Base-by-base conservation (phyloP, 176 grass and related monocot species). In the Guadua angustifolia region DNA sequence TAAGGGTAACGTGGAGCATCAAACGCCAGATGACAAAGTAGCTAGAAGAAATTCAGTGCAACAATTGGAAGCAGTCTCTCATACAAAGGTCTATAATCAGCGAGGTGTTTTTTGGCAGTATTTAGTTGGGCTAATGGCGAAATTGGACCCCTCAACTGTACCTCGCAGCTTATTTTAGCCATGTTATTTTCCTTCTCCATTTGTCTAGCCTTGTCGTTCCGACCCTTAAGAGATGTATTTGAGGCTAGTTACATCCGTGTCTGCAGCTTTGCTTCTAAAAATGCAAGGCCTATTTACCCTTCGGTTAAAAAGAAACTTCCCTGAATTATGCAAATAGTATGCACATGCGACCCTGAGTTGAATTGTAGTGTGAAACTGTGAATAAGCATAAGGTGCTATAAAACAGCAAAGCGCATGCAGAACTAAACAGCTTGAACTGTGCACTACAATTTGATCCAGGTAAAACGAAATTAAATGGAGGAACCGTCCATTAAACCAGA, bases 381-480 rank as follows among this genome's bases (percentile, higher is more conserved):
- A 47, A 17, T 45, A 73, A 46, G 62, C 38, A 55, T 55, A 24
- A 56, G 10, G 24, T 67, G 14, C 2, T 55, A 56, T 4, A 38
- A 53, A 56, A 65, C 19, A 84, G 39, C 58, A 66, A 59, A 73
- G 36, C 17, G 43, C 36, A 10, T 75, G 78, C n/a, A 76, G n/a
- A 71, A 26, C 2, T 18, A 68, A 18, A 40, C 18, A 46, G 22
- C 58, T 42, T 64, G 45, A 74, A 32, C 33, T 26, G 1, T 17
- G 21, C 14, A 39, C 9, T 69, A 5, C 0, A 60, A 3, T 17
- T 67, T 44, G 13, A n/a, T 73, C 46, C 32, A 83, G 11, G 33
- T 18, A 72, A 45, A 63, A 70, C 1, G 19, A 14, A 75, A 70
- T 19, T 16, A 39, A 69, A 52, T 19, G 29, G 55, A 18, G n/a